Base-by-base conservation (phyloP, 805 yeast species). In the Ogataea trehaloabstinens region DNA sequence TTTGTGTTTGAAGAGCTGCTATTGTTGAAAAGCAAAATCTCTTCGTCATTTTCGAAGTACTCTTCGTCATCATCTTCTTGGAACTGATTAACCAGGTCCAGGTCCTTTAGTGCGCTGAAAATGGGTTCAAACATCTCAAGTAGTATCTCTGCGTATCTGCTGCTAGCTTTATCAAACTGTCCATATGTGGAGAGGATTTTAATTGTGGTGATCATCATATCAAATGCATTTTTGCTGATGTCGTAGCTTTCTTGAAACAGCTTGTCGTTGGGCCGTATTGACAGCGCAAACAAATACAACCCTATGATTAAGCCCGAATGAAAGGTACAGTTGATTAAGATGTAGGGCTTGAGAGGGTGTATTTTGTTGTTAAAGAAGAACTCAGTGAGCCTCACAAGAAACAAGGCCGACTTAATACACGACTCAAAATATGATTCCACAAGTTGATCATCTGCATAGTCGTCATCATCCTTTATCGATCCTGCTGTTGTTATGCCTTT, bases 291-390 rank as follows among this genome's bases (percentile, higher is more conserved):
- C 19, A 63, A 45, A 19, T 60, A 48, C 2, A 63, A 35, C 1
- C 70, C 71, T 17, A 68, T 42, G 2, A 63, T 55, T 13, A 67
- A 47, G 1, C 69, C 69, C 1, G 71, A 64, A 43, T 60, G 62
- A 40, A 67, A 66, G 3, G 62, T 48, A 28, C 58, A 56, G 13
- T 62, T 61, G 5, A 58, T 52, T 24, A 63, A 47, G 16, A 61
- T 50, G 35, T 64, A 51, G 34, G 68, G 69, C 39, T 64, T 68
- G 24, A 62, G 49, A 19, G 71, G 64, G 18, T 62, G 67, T 8
- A 63, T 48, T 37, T 61, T 48, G 24, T 52, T 51, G 29, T 48
- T 44, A 38, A 49, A 51, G 38, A 51, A 58, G 31, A 48, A 53
- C 31, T 60, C 58, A 21, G 59, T 56, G 22, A 66, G 45, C 31